phyloP scores from a whole-genome alignment of 441 rosid genomes.

The Adansonia rubrostipa region DNA sequence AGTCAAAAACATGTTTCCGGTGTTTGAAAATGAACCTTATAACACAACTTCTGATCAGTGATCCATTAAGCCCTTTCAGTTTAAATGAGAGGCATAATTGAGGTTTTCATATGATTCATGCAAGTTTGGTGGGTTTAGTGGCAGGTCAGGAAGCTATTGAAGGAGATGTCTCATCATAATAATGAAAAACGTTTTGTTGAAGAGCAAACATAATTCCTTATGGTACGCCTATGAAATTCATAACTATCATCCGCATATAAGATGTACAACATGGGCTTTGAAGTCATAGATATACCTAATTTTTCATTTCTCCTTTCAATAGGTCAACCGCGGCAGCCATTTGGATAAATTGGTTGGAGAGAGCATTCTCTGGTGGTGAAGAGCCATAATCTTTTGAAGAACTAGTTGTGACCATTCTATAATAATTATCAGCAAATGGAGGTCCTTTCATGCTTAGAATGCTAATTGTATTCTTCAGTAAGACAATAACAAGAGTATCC shows the following conservation, averaged over 20 bases:
- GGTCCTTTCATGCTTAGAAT: slow-evolving; percentile 24
- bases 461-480: slow-evolving; percentile 29
- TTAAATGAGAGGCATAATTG: slow-evolving; percentile 27
- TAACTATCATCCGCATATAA: slow-evolving; percentile 28
- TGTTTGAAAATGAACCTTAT: neutral
- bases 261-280: slow-evolving; percentile 6
- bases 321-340: slow-evolving; percentile 57
- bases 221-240: slow-evolving; percentile 58
- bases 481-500: slow-evolving; percentile 24
- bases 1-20: neutral
- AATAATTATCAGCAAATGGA: slow-evolving; percentile 29
- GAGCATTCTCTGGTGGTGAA: slow-evolving; percentile 40
- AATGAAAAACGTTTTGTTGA: slow-evolving; percentile 48
- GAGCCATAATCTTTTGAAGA: slow-evolving; percentile 41
- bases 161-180: slow-evolving; percentile 63
- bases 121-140: slow-evolving; percentile 69
- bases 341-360: slow-evolving; percentile 49
- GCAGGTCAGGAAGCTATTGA: slow-evolving; percentile 84
- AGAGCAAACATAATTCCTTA: slow-evolving; percentile 48
- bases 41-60: slow-evolving; percentile 2
- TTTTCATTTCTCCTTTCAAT: slow-evolving; percentile 40
- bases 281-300: too few species aligned
- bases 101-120: slow-evolving; percentile 46
- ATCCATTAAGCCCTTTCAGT: slow-evolving; percentile 27
- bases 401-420: slow-evolving; percentile 34